A percentile compares a stretch with the other conserved stretches of the same genome.
phyloP scores from a whole-genome alignment of 2,329 filamentous ascomycete genomes.

The Neofusicoccum sp. region DNA sequence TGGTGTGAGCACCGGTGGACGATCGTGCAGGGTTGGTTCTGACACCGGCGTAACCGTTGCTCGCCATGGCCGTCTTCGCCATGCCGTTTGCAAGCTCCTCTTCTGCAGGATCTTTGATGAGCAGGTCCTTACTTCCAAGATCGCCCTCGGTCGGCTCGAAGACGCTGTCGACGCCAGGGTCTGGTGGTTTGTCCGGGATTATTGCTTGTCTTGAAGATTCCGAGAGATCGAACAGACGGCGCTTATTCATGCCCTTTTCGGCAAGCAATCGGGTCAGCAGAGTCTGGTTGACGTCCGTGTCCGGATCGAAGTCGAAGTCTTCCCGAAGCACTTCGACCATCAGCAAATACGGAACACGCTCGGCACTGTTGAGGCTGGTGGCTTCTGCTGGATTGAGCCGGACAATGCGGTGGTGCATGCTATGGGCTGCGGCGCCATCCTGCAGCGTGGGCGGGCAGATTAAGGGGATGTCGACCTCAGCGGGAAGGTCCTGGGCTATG shows the following conservation, averaged over 20 bases:
- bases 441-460: constrained; percentile 75
- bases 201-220: constrained; percentile 57
- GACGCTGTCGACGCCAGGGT: constrained; percentile 64
- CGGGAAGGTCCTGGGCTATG: constrained; percentile 76
- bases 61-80: background rate
- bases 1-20: constrained; percentile 61
- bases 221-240: constrained; percentile 54
- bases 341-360: constrained; percentile 79
- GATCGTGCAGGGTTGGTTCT: constrained; percentile 39
- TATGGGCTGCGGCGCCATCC: constrained; percentile 70
- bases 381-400: constrained; percentile 80
- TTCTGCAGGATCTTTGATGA: constrained; percentile 58
- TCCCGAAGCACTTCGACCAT: constrained; percentile 82
- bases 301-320: constrained; percentile 79
- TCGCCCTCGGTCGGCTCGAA: constrained; percentile 81
- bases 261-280: constrained; percentile 63
- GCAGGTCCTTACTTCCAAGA: constrained; percentile 68
- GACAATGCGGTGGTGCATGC: constrained; percentile 78
- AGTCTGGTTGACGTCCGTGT: constrained; percentile 68
- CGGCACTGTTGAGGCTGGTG: constrained; percentile 81
- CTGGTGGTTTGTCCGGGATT: constrained; percentile 43
- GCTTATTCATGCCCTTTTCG: constrained; percentile 59
- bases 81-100: constrained; percentile 29
- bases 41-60: background rate
- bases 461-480: constrained; percentile 79